phyloP scores from a whole-genome alignment of 805 yeast genomes.

The Candida maesae region DNA sequence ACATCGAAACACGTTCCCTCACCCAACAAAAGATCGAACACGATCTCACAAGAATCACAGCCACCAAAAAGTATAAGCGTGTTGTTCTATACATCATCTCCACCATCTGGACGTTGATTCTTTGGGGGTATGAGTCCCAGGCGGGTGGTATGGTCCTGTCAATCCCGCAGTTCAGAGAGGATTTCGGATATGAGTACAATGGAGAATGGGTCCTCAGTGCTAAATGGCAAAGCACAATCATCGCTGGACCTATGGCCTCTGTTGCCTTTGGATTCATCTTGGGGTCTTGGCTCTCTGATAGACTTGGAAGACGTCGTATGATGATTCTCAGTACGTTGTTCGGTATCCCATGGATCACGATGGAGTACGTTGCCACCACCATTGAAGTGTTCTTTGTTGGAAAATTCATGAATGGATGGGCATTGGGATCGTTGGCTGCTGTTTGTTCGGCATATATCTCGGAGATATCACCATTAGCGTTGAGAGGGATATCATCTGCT shows the following conservation, averaged over 20 bases:
- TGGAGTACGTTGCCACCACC: slow-evolving; percentile 37
- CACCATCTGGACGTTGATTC: slow-evolving; percentile 34
- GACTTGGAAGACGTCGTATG: slow-evolving; percentile 33
- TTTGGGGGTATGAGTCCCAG: slow-evolving; percentile 41
- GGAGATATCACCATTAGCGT: slow-evolving; percentile 37
- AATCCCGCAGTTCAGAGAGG: slow-evolving; percentile 34
- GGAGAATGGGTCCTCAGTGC: slow-evolving; percentile 35
- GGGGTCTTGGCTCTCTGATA: slow-evolving; percentile 28
- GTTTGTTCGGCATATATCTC: slow-evolving; percentile 36
- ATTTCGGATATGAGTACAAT: slow-evolving; percentile 26
- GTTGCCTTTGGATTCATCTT: slow-evolving; percentile 27
- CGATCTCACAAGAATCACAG: slow-evolving; percentile 23
- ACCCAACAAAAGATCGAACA: slow-evolving; percentile 16
- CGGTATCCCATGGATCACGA: slow-evolving; percentile 33
- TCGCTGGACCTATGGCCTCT: slow-evolving; percentile 29
- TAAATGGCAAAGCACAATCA: slow-evolving; percentile 41
- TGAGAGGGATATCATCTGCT: slow-evolving; percentile 31
- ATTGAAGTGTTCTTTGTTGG: slow-evolving; percentile 37
- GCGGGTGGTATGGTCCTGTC: slow-evolving; percentile 35
- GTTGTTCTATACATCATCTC: slow-evolving; percentile 38
- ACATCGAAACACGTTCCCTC: slow-evolving; percentile 9
- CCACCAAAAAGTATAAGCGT: slow-evolving; percentile 34
- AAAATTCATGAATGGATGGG: slow-evolving; percentile 6
- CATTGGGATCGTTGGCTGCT: slow-evolving; percentile 36
- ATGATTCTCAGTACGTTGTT: slow-evolving; percentile 29